Evolutionary conservation across 495 filamentous ascomycete species (phyloP), one percentile per base, ranked within the genome.

Genomic region (Aspergillus diversus): DNA sequence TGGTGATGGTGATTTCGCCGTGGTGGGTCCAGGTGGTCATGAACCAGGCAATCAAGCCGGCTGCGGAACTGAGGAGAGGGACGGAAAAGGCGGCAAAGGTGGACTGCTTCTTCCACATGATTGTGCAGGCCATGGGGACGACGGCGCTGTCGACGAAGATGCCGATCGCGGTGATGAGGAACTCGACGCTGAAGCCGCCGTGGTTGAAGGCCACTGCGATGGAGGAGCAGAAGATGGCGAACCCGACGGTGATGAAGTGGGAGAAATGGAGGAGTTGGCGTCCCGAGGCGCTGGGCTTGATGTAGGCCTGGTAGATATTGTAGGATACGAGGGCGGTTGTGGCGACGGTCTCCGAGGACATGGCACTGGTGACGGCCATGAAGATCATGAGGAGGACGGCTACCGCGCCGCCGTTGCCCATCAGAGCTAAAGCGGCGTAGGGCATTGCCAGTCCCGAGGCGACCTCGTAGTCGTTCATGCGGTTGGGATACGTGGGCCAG

Each of bases 51-150:
- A 73, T 73, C 8, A 85, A 51, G 7, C 80, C 79, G 0, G 80
- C 78, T 0, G 71, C 71, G 0, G 82, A 55, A 0, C 80, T 79
- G 0, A 80, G 68, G 1, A 83, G 59, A 0, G 83, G 80, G 6
- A 76, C 73, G 3, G 81, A 63, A 17, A 81, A 77, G 5, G 80
- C 77, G 4, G 77, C 80, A 0, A 72, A 64, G 52, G 67, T 75
- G 57, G 71, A 80, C 66, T 84, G 82, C 7, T 73, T 69, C 2
- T 66, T 67, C 83, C 83, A 84, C 46, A 83, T 73, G 56, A 85
- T 71, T 11, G 81, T 80, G 60, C 82, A 81, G 0, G 77, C 73
- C 67, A 81, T 78, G 7, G 83, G 82, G 58, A 85, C 78, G 59
- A 84, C 76, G 2, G 74, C 80, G 3, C 78, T 74, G 43, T 75